These are phyloP conservation scores for Trichosporon ovoides DNA, from an alignment of 1,284 basidiomycete genomes.

Conservation along the genomic window DNA sequence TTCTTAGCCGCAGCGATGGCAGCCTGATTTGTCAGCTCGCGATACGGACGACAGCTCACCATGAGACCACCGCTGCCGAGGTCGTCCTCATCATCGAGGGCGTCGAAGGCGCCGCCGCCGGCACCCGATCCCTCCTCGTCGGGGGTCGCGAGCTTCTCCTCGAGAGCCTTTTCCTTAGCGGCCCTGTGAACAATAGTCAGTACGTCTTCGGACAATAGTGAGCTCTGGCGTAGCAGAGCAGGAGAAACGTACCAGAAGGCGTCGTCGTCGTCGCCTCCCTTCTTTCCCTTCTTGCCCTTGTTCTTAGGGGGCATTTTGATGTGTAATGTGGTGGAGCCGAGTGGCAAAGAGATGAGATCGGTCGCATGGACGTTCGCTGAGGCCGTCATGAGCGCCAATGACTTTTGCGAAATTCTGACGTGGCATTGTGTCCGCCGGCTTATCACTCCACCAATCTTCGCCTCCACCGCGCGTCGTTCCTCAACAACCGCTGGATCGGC, in stretches of 20 bases:
- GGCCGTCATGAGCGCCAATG: neutral
- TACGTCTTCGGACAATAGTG: constrained; percentile 13
- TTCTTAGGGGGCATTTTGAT: constrained; percentile 74
- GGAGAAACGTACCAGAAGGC: constrained; percentile 69
- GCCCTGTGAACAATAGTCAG: constrained; percentile 30
- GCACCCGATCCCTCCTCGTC: constrained; percentile 52
- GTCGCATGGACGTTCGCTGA: neutral
- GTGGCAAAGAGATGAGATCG: constrained; percentile 11
- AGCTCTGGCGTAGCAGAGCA: constrained; percentile 9
- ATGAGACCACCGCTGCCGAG: constrained; percentile 76
- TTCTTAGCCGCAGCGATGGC: constrained; percentile 25
- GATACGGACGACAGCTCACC: constrained; percentile 58
- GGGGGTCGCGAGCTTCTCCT: constrained; percentile 51
- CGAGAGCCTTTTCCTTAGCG: constrained; percentile 40
- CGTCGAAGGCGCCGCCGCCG: constrained; percentile 36
- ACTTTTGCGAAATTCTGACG: constrained; percentile 5
- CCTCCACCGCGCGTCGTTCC: neutral
- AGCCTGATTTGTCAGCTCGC: constrained; percentile 9
- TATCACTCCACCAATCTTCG: neutral
- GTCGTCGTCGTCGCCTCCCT: constrained; percentile 61
- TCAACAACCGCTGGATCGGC: too few relatives aligned
- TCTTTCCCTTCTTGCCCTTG: constrained; percentile 81
- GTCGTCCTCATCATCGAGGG: constrained; percentile 55
- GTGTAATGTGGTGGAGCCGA: constrained; percentile 4
- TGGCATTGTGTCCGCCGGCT: neutral